phyloP scores from a whole-genome alignment of 495 filamentous ascomycete genomes.

The Penicillium crystallinum region DNA sequence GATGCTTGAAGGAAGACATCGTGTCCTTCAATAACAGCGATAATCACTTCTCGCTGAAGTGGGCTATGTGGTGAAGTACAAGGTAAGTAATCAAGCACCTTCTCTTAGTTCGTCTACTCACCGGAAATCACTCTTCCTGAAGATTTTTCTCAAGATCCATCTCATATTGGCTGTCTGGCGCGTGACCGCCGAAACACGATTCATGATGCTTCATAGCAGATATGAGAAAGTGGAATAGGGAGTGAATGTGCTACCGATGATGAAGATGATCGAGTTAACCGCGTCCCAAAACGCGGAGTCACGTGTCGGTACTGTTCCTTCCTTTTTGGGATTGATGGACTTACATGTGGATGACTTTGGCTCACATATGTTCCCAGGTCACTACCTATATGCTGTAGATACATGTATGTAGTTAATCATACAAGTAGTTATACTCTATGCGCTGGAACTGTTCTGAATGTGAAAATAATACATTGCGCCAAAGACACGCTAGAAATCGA shows the following conservation, averaged over 20 bases:
- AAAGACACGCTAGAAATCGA: slow-evolving; percentile 12
- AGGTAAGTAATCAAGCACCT: slow-evolving; percentile 8
- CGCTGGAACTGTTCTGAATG: background rate
- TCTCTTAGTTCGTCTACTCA: slow-evolving; percentile 26
- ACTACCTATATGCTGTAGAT: background rate
- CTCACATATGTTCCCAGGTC: background rate
- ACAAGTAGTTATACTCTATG: no score
- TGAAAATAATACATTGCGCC: slow-evolving; percentile 4
- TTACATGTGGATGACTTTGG: background rate
- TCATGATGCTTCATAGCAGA: background rate
- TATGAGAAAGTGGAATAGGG: background rate
- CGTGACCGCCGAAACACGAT: background rate
- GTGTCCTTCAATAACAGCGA: slow-evolving; percentile 69
- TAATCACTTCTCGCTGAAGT: slow-evolving; percentile 81
- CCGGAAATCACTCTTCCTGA: slow-evolving; percentile 72
- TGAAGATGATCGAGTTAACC: background rate
- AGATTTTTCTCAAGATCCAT: slow-evolving; percentile 77
- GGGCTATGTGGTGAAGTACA: slow-evolving; percentile 49
- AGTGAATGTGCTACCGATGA: background rate
- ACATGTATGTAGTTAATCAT: no score
- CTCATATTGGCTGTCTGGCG: slow-evolving; percentile 61
- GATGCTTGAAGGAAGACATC: slow-evolving; percentile 96
- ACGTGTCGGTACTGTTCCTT: slow-evolving; percentile 7
- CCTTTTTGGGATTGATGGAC: slow-evolving; percentile 1
- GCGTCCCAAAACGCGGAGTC: slow-evolving; percentile 7